These are phyloP conservation scores for Phytophthora pistaciae DNA, from an alignment of 352 stramenopile genomes.

Conservation along the genomic window DNA sequence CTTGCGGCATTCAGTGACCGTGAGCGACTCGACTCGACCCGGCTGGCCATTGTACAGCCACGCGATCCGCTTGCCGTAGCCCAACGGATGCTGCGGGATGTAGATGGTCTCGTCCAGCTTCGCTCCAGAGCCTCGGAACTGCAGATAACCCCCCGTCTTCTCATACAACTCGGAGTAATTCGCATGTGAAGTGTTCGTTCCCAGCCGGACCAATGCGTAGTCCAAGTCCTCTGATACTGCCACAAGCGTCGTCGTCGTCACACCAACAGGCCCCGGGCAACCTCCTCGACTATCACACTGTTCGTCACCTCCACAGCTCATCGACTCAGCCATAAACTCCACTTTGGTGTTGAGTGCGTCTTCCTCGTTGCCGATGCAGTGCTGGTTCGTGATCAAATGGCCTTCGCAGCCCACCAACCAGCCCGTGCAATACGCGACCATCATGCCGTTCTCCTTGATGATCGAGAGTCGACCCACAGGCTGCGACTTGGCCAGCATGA, in stretches of 20 bases:
- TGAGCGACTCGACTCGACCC: conserved; percentile 44
- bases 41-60: conserved; percentile 48
- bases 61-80: conserved; percentile 70
- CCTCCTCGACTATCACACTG: conserved; percentile 50
- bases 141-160: conserved; percentile 65
- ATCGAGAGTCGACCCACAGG: conserved; percentile 74
- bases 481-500: conserved; percentile 57
- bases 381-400: conserved; percentile 84
- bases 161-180: conserved; percentile 39
- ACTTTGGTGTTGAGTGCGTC: conserved; percentile 74
- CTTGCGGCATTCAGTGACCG: conserved; percentile 50
- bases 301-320: conserved; percentile 49
- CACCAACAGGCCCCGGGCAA: conserved; percentile 52
- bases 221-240: conserved; percentile 67
- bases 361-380: conserved; percentile 70
- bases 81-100: conserved; percentile 74
- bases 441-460: conserved; percentile 66
- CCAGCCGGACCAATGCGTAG: conserved; percentile 69
- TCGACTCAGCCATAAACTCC: conserved; percentile 74
- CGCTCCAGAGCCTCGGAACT: conserved; percentile 59
- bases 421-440: conserved; percentile 74
- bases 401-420: conserved; percentile 80
- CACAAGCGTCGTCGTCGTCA: conserved; percentile 58
- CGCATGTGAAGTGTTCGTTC: conserved; percentile 24
- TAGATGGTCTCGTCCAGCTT: conserved; percentile 68